Conservation (phyloP, 164 flowering plant genomes). For the Platanus orientalis region DNA sequence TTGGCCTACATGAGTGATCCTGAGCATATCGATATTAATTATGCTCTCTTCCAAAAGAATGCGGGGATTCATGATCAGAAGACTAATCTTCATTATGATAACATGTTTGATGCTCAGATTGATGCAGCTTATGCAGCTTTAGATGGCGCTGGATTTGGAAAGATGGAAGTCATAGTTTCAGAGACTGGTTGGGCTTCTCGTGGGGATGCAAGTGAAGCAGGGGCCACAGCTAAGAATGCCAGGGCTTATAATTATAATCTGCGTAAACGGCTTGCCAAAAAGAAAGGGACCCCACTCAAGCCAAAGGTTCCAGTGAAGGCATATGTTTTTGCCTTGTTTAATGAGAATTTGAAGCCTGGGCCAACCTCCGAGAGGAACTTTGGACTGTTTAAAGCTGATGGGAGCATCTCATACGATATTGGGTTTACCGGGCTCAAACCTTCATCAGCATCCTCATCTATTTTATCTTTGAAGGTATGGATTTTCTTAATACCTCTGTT, state of each 20-base stretch:
- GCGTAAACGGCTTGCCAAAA: conserved; percentile 57
- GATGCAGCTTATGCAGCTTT: conserved; percentile 65
- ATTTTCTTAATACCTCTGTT: not conserved
- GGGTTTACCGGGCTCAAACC: conserved; percentile 53
- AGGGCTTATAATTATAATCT: conserved; percentile 56
- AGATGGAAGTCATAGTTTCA: conserved; percentile 62
- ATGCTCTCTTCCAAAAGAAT: conserved; percentile 50
- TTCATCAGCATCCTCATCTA: conserved; percentile 44
- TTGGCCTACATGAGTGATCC: conserved; percentile 50
- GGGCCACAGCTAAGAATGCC: conserved; percentile 50
- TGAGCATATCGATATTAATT: conserved; percentile 49
- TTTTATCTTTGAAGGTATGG: conserved; percentile 44
- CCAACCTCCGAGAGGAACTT: conserved; percentile 66
- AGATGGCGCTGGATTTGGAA: conserved; percentile 44
- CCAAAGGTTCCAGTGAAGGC: conserved; percentile 48
- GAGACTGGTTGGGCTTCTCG: conserved; percentile 76
- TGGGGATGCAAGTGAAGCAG: conserved; percentile 54
- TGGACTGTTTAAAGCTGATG: conserved; percentile 67
- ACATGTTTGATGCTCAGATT: conserved; percentile 71
- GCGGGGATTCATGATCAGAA: conserved; percentile 37
- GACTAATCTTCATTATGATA: conserved; percentile 53
- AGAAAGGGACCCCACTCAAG: conserved; percentile 61
- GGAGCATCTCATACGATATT: conserved; percentile 65
- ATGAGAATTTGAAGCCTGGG: conserved; percentile 62
- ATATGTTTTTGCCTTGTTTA: conserved; percentile 68